phyloP scores from a whole-genome alignment of 1,284 basidiomycete genomes.

The Ganoderma meredithae region DNA sequence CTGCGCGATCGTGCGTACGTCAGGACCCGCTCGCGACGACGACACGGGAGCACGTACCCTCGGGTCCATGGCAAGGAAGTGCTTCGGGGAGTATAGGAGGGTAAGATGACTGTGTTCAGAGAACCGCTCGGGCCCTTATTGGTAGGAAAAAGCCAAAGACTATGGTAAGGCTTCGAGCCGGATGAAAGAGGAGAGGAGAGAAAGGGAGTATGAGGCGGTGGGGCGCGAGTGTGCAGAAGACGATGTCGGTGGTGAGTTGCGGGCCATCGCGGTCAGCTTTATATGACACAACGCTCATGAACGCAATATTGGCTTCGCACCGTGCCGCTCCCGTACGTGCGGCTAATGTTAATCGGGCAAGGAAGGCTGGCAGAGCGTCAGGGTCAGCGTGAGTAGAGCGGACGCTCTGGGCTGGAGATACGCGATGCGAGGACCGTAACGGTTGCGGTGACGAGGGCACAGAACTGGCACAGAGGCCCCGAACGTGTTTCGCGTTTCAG shows the following conservation, averaged over 20 bases:
- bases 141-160: slow-evolving; percentile 20
- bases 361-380: not conserved
- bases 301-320: slow-evolving; percentile 16
- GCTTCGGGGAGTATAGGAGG: slow-evolving; percentile 10
- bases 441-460: slow-evolving; percentile 11
- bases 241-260: slow-evolving; percentile 1
- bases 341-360: slow-evolving; percentile 11
- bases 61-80: slow-evolving; percentile 21
- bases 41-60: slow-evolving; percentile 14
- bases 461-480: slow-evolving; percentile 14
- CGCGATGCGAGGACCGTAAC: slow-evolving; percentile 8
- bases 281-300: slow-evolving; percentile 16
- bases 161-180: slow-evolving; percentile 20
- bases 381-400: slow-evolving; percentile 5
- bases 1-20: slow-evolving; percentile 9
- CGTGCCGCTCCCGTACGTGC: not conserved
- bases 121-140: slow-evolving; percentile 18
- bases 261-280: slow-evolving; percentile 8
- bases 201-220: not conserved
- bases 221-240: slow-evolving; percentile 6
- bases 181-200: slow-evolving; percentile 11
- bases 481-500: slow-evolving; percentile 35
- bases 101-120: slow-evolving; percentile 10
- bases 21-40: not conserved
- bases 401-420: not conserved